These are phyloP conservation scores for Pleurotus citrinopileatus DNA, from an alignment of 768 basidiomycete genomes.

Conservation along the genomic window DNA sequence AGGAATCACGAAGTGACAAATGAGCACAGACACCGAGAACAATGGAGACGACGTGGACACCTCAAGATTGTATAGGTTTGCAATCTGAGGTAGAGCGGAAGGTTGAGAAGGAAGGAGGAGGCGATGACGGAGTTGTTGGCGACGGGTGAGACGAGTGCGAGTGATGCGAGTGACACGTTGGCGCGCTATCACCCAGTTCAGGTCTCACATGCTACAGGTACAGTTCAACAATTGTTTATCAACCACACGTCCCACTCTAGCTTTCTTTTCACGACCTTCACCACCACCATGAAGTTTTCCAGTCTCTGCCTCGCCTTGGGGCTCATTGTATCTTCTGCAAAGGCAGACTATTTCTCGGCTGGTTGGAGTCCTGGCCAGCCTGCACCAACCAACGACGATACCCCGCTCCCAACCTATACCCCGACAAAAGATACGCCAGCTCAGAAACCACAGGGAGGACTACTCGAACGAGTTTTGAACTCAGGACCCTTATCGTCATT, in stretches of 20 bases:
- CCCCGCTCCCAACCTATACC: constrained; percentile 17
- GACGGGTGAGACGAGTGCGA: neutral
- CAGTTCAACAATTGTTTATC: neutral
- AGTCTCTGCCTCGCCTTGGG: constrained; percentile 29
- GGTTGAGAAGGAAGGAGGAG: neutral
- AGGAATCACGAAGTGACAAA: neutral
- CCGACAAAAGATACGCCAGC: constrained; percentile 16
- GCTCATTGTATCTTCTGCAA: constrained; percentile 33
- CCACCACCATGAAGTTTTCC: constrained; percentile 51
- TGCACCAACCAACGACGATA: constrained; percentile 19
- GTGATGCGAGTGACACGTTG: neutral
- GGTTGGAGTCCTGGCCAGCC: constrained; percentile 83
- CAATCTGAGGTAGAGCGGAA: neutral
- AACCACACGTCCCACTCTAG: neutral
- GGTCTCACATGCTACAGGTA: constrained; percentile 6
- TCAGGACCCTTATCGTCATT: constrained; percentile 52
- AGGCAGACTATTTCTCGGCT: constrained; percentile 73
- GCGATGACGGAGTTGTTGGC: neutral
- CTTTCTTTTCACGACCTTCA: constrained; percentile 16
- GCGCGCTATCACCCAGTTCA: neutral
- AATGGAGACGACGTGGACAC: neutral
- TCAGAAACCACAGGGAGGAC: constrained; percentile 21
- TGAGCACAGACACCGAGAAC: neutral
- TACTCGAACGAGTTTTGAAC: constrained; percentile 40
- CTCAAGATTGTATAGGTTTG: neutral